These are phyloP conservation scores for Yarrowia divulgata DNA, from an alignment of 805 yeast genomes.

Conservation along the genomic window DNA sequence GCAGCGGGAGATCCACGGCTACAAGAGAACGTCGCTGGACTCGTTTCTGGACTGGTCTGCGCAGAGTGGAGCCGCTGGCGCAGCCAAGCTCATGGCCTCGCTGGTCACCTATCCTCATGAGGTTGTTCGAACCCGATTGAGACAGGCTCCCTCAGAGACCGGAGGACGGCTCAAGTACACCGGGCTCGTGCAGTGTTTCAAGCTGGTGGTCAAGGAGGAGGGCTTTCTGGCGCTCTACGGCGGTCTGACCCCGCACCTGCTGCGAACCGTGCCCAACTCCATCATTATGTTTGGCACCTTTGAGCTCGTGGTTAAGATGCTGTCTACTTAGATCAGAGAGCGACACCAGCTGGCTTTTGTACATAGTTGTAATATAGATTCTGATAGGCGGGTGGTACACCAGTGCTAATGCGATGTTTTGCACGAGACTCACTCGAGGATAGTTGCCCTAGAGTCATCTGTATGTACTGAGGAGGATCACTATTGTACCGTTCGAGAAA, in stretches of 20 bases:
- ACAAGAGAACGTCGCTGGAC: conserved; percentile 58
- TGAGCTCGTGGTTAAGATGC: conserved; percentile 78
- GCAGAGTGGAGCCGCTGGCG: conserved; percentile 96
- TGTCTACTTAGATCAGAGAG: conserved; percentile 44
- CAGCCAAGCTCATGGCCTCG: conserved; percentile 93
- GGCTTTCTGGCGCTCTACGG: conserved; percentile 95
- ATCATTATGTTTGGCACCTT: conserved; percentile 99
- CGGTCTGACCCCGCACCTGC: conserved; percentile 94
- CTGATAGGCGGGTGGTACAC: background rate
- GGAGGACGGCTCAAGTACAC: conserved; percentile 86
- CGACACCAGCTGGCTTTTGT: background rate
- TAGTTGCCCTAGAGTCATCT: too few species aligned
- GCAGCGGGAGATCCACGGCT: conserved; percentile 52
- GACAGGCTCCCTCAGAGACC: conserved; percentile 84
- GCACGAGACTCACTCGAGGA: too few species aligned
- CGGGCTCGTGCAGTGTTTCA: conserved; percentile 88
- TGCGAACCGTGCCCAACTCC: conserved; percentile 97
- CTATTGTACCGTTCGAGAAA: too few species aligned
- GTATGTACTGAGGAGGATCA: too few species aligned
- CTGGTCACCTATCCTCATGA: conserved; percentile 96
- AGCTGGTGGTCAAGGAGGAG: conserved; percentile 85
- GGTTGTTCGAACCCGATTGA: conserved; percentile 90
- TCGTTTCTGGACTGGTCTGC: conserved; percentile 88
- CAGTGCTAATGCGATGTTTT: too few species aligned
- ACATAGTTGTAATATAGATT: conserved; percentile 38